These are phyloP conservation scores for Candida maris DNA, from an alignment of 805 yeast genomes.

Conservation along the genomic window DNA sequence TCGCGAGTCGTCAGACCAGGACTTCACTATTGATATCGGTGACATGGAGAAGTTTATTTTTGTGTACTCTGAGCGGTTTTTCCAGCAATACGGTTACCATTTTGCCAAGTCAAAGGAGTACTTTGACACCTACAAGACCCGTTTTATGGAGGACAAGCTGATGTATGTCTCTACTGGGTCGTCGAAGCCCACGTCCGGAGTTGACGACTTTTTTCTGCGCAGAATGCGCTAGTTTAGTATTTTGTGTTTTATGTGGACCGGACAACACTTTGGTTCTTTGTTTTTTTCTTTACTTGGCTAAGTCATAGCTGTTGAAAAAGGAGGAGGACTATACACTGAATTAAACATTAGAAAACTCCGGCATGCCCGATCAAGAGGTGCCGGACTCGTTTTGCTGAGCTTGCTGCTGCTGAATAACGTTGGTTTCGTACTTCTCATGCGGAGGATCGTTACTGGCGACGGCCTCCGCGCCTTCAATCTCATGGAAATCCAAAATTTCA, in stretches of 20 bases:
- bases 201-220: constrained; percentile 22
- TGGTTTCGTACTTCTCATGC: constrained; percentile 22
- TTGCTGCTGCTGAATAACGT: constrained; percentile 25
- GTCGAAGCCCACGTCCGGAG: constrained; percentile 11
- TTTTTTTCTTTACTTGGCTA: no score
- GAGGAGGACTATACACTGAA: no score
- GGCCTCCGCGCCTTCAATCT: constrained; percentile 53
- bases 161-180: constrained; percentile 10
- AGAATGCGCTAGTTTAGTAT: constrained; percentile 17
- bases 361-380: no score
- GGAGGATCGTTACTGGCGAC: constrained; percentile 10
- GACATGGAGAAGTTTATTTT: constrained; percentile 34
- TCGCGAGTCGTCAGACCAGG: constrained; percentile 1
- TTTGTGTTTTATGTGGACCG: no score
- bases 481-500: constrained; percentile 94
- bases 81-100: constrained; percentile 22
- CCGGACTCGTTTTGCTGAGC: no score
- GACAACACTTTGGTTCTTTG: no score
- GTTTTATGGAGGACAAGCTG: constrained; percentile 33
- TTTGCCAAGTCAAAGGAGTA: constrained; percentile 28
- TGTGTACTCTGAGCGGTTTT: constrained; percentile 31
- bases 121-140: constrained; percentile 28
- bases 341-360: no score
- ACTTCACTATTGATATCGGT: constrained; percentile 17
- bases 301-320: no score